Conservation (phyloP, 306 rosid species). For the Prunus campanulata region DNA sequence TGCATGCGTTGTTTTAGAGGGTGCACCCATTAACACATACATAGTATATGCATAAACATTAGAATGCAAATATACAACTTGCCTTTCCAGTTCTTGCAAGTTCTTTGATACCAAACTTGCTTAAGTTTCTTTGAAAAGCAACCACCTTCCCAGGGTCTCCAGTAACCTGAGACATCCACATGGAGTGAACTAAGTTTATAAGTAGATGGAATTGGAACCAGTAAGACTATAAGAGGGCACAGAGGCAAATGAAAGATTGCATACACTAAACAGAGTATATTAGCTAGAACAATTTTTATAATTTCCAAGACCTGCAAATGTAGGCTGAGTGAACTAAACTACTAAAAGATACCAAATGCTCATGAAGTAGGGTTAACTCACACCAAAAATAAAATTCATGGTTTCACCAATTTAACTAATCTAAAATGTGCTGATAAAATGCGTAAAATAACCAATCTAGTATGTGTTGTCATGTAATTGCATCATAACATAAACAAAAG, state of each 20-base stretch:
- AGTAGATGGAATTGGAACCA: neutral
- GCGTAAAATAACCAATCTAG: too few species aligned
- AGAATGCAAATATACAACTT: neutral
- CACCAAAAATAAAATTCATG: neutral
- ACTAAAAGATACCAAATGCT: neutral
- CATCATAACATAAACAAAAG: neutral
- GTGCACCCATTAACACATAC: neutral
- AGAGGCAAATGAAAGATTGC: too few species aligned
- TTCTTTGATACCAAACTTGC: conserved; percentile 53
- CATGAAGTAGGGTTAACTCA: neutral
- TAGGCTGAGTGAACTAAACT: neutral
- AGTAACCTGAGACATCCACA: conserved; percentile 44
- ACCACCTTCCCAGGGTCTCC: conserved; percentile 65
- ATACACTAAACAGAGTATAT: neutral
- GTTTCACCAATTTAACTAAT: neutral
- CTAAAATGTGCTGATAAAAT: neutral
- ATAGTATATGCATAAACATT: neutral
- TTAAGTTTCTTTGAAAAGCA: conserved; percentile 51
- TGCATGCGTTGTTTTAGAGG: neutral
- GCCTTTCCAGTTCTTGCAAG: conserved; percentile 66
- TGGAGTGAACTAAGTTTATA: neutral
- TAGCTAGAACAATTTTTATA: neutral
- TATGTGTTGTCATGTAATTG: neutral
- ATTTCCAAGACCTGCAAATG: neutral
- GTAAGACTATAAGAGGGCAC: neutral